Conservation (phyloP, 2,329 filamentous ascomycete genomes). For the Sclerotinia minor region DNA sequence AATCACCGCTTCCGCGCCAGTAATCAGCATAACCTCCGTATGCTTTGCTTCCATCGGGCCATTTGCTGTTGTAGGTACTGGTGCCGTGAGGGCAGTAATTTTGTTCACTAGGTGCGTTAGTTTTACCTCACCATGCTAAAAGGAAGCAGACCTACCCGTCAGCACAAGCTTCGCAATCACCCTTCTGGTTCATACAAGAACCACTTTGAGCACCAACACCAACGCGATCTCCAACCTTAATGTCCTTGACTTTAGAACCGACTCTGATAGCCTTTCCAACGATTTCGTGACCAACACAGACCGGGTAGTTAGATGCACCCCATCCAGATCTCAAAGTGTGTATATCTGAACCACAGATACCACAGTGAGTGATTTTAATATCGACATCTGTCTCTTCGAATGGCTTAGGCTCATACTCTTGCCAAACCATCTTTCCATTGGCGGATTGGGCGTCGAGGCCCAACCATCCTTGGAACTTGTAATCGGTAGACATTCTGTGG, state of each 20-base stretch:
- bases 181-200: slow-evolving; percentile 45
- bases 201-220: slow-evolving; percentile 54
- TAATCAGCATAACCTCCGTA: slow-evolving; percentile 56
- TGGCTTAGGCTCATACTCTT: slow-evolving; percentile 46
- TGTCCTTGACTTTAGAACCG: slow-evolving; percentile 59
- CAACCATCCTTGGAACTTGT: slow-evolving; percentile 35
- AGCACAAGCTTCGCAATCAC: slow-evolving; percentile 53
- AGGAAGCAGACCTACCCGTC: slow-evolving; percentile 35
- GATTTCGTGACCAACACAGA: slow-evolving; percentile 53
- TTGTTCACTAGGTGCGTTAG: not conserved
- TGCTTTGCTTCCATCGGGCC: slow-evolving; percentile 41
- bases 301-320: slow-evolving; percentile 39
- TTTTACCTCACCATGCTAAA: slow-evolving; percentile 27
- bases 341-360: slow-evolving; percentile 47
- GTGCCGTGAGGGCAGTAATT: slow-evolving; percentile 29
- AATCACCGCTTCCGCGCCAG: slow-evolving; percentile 57
- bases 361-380: slow-evolving; percentile 51
- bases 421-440: slow-evolving; percentile 39
- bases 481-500: slow-evolving; percentile 18
- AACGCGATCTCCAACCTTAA: slow-evolving; percentile 53
- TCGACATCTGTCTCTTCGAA: slow-evolving; percentile 52
- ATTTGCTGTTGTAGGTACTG: slow-evolving; percentile 49
- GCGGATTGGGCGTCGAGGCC: slow-evolving; percentile 36
- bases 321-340: slow-evolving; percentile 39
- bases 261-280: slow-evolving; percentile 50